Conservation (phyloP, 2,329 filamentous ascomycete genomes). For the Fusarium marasasianum region DNA sequence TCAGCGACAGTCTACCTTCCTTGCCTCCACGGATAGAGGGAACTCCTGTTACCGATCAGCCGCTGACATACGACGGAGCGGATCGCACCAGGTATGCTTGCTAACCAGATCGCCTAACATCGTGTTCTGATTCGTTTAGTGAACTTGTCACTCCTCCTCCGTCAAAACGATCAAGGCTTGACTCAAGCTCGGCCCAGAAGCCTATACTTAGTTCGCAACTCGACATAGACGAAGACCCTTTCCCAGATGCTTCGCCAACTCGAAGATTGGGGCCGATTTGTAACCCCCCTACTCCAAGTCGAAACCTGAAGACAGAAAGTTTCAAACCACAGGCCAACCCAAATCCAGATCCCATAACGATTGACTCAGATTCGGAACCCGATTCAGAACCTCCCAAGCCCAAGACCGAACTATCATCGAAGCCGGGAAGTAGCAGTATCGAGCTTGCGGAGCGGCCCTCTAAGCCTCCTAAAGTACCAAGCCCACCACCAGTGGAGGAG, state of each 20-base stretch:
- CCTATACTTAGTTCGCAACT: slow-evolving; percentile 23
- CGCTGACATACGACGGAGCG: slow-evolving; percentile 8
- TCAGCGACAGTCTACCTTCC: neutral
- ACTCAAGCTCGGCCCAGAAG: slow-evolving; percentile 33
- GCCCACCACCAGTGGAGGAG: slow-evolving; percentile 39
- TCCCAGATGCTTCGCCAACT: slow-evolving; percentile 37
- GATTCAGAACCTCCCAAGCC: slow-evolving; percentile 28
- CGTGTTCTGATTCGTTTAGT: slow-evolving; percentile 37
- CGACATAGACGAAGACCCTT: slow-evolving; percentile 19
- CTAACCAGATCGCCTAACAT: neutral
- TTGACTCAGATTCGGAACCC: slow-evolving; percentile 49
- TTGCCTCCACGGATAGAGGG: neutral
- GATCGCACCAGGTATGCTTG: slow-evolving; percentile 36
- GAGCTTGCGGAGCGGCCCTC: slow-evolving; percentile 12
- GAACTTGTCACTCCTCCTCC: slow-evolving; percentile 50
- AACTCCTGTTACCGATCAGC: slow-evolving; percentile 17
- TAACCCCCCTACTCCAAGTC: slow-evolving; percentile 4
- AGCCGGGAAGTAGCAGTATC: slow-evolving; percentile 19
- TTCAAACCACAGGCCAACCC: neutral
- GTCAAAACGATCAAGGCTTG: slow-evolving; percentile 50
- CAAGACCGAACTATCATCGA: neutral
- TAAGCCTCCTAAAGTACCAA: slow-evolving; percentile 4
- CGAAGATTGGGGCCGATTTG: slow-evolving; percentile 19
- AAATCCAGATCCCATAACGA: slow-evolving; percentile 31
- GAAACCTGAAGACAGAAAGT: slow-evolving; percentile 2